These are phyloP conservation scores for Pterocarpus santalinus DNA, from an alignment of 306 rosid species.

Conservation along the genomic window DNA sequence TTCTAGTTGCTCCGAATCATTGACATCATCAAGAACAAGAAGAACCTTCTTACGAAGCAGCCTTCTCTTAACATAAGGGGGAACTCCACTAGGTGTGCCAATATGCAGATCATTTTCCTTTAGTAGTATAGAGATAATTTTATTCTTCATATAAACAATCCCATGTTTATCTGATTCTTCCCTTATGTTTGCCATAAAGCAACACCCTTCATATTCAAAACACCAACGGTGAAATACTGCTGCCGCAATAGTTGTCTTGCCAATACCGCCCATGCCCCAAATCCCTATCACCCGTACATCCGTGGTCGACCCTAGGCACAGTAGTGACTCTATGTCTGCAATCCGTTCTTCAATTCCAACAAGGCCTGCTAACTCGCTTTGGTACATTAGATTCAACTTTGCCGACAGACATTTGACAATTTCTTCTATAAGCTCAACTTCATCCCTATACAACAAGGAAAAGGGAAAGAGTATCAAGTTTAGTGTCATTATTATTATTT, in stretches of 20 bases:
- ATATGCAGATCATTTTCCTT: constrained; percentile 40
- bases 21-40: constrained; percentile 41
- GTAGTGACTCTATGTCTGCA: constrained; percentile 24
- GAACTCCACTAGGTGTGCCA: constrained; percentile 46
- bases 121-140: constrained; percentile 40
- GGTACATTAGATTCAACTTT: constrained; percentile 46
- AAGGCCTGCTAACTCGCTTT: constrained; percentile 39
- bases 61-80: constrained; percentile 43
- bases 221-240: constrained; percentile 35
- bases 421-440: constrained; percentile 44
- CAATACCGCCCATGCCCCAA: constrained; percentile 47
- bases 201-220: constrained; percentile 42
- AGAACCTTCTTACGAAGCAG: constrained; percentile 42
- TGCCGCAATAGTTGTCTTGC: constrained; percentile 29
- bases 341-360: constrained; percentile 43
- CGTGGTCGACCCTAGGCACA: constrained; percentile 22
- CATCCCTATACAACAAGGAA: constrained; percentile 38
- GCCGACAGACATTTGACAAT: constrained; percentile 36
- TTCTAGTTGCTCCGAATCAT: constrained; percentile 39
- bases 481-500: too few relatives aligned
- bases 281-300: constrained; percentile 45
- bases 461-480: background rate
- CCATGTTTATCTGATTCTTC: constrained; percentile 48
- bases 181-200: constrained; percentile 45
- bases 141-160: constrained; percentile 38